Evolutionary conservation across 805 yeast species (phyloP), one percentile per base, ranked within the genome.

Genomic region (Suhomyces sp.): DNA sequence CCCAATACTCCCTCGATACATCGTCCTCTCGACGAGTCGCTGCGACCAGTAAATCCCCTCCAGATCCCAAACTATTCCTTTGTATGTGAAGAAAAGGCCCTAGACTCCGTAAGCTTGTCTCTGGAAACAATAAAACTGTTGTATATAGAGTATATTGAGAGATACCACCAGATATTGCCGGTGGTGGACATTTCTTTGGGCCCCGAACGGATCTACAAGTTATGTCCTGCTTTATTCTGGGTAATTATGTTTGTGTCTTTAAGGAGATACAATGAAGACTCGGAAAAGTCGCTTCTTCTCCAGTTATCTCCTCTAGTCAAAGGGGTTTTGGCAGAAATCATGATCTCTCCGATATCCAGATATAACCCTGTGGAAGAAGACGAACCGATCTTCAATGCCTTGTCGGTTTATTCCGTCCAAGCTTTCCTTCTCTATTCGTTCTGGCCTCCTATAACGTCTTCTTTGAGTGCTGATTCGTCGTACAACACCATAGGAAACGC

Each of bases 401-500:
- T 96, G 4, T 86, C 96, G 20, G 97, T 93, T 0, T 93, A 86
- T 64, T 87, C 97, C 0, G 97, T 93, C 0, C 99, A 93, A 66
- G 97, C 97, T 0, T 86, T 93, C 56, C 70, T 93, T 24, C 72
- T 93, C 1, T 90, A 88, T 68, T 86, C 97, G 0, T 83, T 86
- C 65, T 93, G 98, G 99, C 98, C 98, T 0, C 97, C 97, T 3
- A 78, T 92, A 37, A 89, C 97, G 0, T 90, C 98, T 0, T 91
- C 97, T 0, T 77, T 94, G 45, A 88, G 96, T 67, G 97, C 98
- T 0, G 98, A 94, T 64, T 87, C 97, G 6, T 87, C 96, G 3
- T 93, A 97, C 96, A 89, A 88, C 64, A 89, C 97, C 1, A 86
- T 90, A 20, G 98, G 97, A 0, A 85, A 89, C 44, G 98, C 98